These are phyloP conservation scores for Saussurea involucrata DNA, from an alignment of 129 eudicot species.

Conservation along the genomic window DNA sequence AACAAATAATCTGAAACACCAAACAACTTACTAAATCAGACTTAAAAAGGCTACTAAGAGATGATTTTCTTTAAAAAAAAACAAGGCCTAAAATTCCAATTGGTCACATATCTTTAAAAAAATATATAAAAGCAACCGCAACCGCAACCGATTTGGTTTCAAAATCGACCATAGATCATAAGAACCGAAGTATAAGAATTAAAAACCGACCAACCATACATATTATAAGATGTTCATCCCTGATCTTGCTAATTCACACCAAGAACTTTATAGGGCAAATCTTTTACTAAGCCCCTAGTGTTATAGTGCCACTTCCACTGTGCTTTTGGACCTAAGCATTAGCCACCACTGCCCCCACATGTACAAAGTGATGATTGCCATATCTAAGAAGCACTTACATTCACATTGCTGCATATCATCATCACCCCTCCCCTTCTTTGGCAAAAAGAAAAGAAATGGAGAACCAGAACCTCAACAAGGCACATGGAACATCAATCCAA, in stretches of 20 bases:
- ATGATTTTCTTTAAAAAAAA: no score
- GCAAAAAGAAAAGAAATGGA: neutral
- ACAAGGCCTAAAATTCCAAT: neutral
- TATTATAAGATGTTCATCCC: neutral
- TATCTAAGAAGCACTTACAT: neutral
- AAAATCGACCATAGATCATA: neutral
- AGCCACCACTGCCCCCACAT: slow-evolving; percentile 4
- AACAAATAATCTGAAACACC: no score
- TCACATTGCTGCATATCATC: neutral
- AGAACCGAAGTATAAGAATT: neutral
- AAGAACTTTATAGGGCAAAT: neutral
- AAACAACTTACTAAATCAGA: no score
- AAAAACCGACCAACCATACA: neutral
- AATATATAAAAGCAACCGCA: neutral
- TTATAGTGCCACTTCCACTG: slow-evolving; percentile 2
- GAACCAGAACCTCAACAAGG: neutral
- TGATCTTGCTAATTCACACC: neutral
- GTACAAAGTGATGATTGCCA: neutral
- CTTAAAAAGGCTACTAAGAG: no score
- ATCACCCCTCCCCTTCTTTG: neutral
- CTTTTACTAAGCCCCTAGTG: slow-evolving; percentile 4
- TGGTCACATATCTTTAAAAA: neutral
- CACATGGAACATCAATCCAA: slow-evolving; percentile 14
- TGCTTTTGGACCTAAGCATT: neutral
- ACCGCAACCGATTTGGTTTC: neutral